Evolutionary conservation across 2,329 filamentous ascomycete species (phyloP).

Genomic region (Bipolaris victoriae): DNA sequence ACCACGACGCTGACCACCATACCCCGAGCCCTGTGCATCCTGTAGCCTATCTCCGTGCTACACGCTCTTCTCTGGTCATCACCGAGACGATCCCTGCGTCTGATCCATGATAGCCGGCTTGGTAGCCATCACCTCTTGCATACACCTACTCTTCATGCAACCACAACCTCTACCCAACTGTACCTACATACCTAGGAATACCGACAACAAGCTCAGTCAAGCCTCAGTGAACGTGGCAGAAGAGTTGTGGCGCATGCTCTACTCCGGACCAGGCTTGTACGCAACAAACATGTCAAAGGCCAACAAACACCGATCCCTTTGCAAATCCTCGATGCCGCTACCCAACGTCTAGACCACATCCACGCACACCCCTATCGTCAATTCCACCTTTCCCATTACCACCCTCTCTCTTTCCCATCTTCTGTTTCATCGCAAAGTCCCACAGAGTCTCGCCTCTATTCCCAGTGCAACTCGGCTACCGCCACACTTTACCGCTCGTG

Average conservation of each 20-base stretch:
- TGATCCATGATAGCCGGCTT: background rate
- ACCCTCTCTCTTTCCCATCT: background rate
- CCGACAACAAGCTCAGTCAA: background rate
- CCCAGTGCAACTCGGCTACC: background rate
- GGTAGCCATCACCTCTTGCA: background rate
- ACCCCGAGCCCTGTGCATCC: background rate
- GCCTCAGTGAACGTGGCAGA: background rate
- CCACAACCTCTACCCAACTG: background rate
- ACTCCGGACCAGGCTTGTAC: background rate
- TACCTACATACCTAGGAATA: background rate
- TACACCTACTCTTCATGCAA: background rate
- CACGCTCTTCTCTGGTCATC: background rate
- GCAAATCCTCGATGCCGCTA: slow-evolving; percentile 14
- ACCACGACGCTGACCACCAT: background rate
- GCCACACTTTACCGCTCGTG: slow-evolving; percentile 10
- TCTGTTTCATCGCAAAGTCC: background rate
- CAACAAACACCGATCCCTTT: slow-evolving; percentile 3
- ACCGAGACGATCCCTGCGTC: background rate
- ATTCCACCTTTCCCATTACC: background rate
- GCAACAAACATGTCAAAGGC: background rate
- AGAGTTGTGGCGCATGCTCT: slow-evolving; percentile 4
- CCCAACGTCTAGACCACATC: slow-evolving; percentile 6
- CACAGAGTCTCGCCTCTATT: background rate
- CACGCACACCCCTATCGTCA: background rate
- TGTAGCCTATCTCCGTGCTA: background rate